Evolutionary conservation across 495 filamentous ascomycete species (phyloP), one percentile per base, ranked within the genome.

Genomic region (Schizothecium vesticola): DNA sequence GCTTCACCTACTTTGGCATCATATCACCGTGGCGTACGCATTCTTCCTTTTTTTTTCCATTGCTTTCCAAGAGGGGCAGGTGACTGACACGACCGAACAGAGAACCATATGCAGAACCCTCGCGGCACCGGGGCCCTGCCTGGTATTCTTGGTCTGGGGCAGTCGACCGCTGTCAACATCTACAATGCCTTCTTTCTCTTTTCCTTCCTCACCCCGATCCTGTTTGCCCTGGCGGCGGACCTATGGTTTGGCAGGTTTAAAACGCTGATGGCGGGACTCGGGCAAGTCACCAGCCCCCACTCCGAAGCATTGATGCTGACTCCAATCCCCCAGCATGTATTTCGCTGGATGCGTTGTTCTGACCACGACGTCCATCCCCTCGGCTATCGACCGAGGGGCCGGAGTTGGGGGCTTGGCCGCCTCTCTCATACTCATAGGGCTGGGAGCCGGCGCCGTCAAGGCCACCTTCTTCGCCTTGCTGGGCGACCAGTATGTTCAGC

Each of bases 131-230:
- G 55, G 10, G 64, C 69, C 3, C 56, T 73, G 1, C 79, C 80
- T 23, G 79, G 81, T 36, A 78, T 78, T 12, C 67, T 83, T 26
- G 80, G 79, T 4, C 71, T 82, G 21, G 81, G 81, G 13, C 81
- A 83, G 62, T 74, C 75, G 0, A 78, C 70, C 19, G 78, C 81
- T n/a, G 80, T 80, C n/a, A 79, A 74, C 12, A 70, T 88, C 62
- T 86, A 81, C 71, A 82, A 81, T n/a, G 79, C 80, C 33, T 85
- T 88, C 67, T 71, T 79, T n/a, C 74, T 86, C 56, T 86, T 84
- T 36, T 77, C 82, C 0, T 55, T 79, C 0, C 51, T 78, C 59
- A 71, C 73, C 6, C 73, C 76, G 2, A 69, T 75, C 29, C 29
- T 69, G n/a, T 74, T 72, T 67, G 76, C 71, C 13, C 65, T 79